phyloP scores from a whole-genome alignment of 257 asterid genomes.

The Scutellaria barbata region DNA sequence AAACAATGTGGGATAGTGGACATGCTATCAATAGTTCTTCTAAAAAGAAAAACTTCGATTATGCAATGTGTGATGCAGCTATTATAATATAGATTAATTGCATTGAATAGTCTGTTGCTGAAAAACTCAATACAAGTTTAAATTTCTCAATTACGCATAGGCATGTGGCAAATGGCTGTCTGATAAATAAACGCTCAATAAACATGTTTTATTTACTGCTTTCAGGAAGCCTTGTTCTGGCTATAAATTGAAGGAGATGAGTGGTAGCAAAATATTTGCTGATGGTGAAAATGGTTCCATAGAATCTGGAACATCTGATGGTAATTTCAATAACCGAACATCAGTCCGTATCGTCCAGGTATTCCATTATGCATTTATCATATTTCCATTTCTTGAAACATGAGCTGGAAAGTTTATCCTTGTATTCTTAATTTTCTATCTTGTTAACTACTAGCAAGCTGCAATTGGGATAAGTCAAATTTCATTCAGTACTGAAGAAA shows the following conservation, averaged over 20 bases:
- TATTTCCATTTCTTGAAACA: slow-evolving; percentile 8
- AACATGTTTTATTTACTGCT: neutral
- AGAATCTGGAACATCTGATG: slow-evolving; percentile 62
- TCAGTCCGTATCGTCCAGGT: slow-evolving; percentile 98
- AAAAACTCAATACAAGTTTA: neutral
- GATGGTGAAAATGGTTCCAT: slow-evolving; percentile 56
- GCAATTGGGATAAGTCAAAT: slow-evolving; percentile 93
- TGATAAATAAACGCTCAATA: neutral
- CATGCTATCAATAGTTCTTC: too few species aligned
- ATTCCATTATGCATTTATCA: slow-evolving; percentile 13
- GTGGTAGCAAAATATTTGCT: slow-evolving; percentile 78
- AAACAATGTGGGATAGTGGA: too few species aligned
- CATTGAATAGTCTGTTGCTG: neutral
- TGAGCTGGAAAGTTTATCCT: neutral
- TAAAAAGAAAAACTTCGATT: too few species aligned
- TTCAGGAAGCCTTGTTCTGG: slow-evolving; percentile 91
- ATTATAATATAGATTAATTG: too few species aligned
- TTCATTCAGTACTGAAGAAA: slow-evolving; percentile 84
- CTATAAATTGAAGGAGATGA: slow-evolving; percentile 85
- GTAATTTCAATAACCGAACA: slow-evolving; percentile 60
- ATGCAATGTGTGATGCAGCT: too few species aligned
- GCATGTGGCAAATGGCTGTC: neutral
- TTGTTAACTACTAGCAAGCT: slow-evolving; percentile 63
- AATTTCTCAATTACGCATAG: too few species aligned
- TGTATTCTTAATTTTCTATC: neutral